Percentiles rank a stretch among this genome's conserved stretches.
phyloP scores from a whole-genome alignment of 1,284 basidiomycete species.

The Mycena citricolor region DNA sequence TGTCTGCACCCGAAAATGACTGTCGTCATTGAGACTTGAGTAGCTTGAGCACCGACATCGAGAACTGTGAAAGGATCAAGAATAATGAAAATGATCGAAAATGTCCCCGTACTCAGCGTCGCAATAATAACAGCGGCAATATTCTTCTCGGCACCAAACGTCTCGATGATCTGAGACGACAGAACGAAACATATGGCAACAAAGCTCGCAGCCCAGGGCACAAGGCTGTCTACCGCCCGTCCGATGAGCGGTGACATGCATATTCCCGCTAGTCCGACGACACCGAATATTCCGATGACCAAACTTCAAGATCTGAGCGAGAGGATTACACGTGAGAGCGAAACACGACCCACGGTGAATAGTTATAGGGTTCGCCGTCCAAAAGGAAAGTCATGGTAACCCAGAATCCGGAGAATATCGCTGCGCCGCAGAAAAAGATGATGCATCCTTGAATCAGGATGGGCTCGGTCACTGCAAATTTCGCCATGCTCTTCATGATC shows the following conservation, averaged over 20 bases:
- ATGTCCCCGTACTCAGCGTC: conserved; percentile 38
- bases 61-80: conserved; percentile 33
- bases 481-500: conserved; percentile 68
- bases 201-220: conserved; percentile 67
- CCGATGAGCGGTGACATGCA: conserved; percentile 61
- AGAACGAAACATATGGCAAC: conserved; percentile 43
- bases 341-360: conserved; percentile 55
- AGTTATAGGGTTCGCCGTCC: conserved; percentile 62
- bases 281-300: conserved; percentile 68
- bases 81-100: conserved; percentile 36
- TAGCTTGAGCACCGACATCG: conserved; percentile 44
- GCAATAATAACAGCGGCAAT: conserved; percentile 54
- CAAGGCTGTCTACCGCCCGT: conserved; percentile 56
- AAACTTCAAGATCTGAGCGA: conserved; percentile 37
- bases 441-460: conserved; percentile 62
- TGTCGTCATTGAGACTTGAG: conserved; percentile 43
- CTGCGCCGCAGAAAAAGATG: conserved; percentile 55
- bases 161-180: conserved; percentile 52
- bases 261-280: conserved; percentile 71
- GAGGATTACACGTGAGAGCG: conserved; percentile 29
- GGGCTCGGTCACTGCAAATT: conserved; percentile 67
- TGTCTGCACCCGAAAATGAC: conserved; percentile 37
- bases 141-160: conserved; percentile 57
- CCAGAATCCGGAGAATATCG: conserved; percentile 65
- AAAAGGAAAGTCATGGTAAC: conserved; percentile 74